phyloP scores from a whole-genome alignment of 768 basidiomycete genomes.

The Calocera viscosa region DNA sequence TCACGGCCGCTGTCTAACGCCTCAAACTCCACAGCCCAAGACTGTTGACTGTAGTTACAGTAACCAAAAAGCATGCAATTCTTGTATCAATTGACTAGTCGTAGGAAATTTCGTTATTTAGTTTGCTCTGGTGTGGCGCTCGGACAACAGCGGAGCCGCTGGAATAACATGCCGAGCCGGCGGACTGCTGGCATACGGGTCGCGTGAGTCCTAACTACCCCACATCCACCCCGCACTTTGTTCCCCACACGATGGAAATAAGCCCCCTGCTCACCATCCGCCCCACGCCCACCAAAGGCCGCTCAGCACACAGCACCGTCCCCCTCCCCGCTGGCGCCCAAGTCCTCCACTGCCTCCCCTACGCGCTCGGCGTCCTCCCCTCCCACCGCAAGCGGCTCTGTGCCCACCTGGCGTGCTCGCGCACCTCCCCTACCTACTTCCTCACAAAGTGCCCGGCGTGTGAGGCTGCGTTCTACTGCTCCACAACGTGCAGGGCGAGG shows the following conservation, averaged over 20 bases:
- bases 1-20: slow-evolving; percentile 29
- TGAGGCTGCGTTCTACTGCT: background rate
- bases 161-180: background rate
- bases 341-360: background rate
- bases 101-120: too few relatives aligned
- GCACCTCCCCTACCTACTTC: background rate
- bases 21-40: background rate
- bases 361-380: background rate
- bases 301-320: background rate
- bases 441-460: background rate
- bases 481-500: background rate
- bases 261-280: background rate
- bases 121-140: too few relatives aligned
- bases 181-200: background rate
- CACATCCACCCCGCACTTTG: background rate
- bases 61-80: background rate
- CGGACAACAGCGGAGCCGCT: background rate
- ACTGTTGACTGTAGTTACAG: background rate
- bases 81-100: too few relatives aligned
- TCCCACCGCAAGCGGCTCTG: slow-evolving; percentile 3
- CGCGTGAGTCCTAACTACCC: background rate
- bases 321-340: background rate
- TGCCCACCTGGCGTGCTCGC: background rate
- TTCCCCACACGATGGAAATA: background rate
- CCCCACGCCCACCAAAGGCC: background rate